Evolutionary conservation across 495 filamentous ascomycete genomes (phyloP), one percentile per base, ranked within the genome.

Genomic region (Darksidea phi): DNA sequence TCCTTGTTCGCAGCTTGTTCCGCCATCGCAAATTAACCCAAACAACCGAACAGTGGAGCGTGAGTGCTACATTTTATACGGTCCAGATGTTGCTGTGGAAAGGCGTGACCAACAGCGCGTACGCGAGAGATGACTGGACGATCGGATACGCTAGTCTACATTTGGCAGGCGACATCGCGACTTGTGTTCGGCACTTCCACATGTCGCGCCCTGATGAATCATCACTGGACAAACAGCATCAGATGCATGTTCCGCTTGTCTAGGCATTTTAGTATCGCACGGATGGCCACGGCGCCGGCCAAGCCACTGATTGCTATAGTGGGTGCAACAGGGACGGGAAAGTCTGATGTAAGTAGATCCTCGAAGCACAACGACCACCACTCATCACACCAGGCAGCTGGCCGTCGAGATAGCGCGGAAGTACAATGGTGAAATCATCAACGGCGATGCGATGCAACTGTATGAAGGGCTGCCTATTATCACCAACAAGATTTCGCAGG

Each of bases 361-460:
- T 26, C 38, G 26, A 21, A 66, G 18, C 26, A 52, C 1, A 1
- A 58, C 32, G 46, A 21, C 28, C n/a, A 32, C 11, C 32, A 52
- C 71, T 76, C 61, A 74, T 59, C 68, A 70, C 68, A 36, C 20
- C 58, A 69, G 76, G 69, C 70, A 97, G 93, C 88, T 99, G 63
- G 95, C 95, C 52, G 88, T 99, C 8, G 89, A 95, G 47, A 72
- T 99, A 26, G 94, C 95, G 3, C 78, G 79, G 36, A 81, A 80
- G 34, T 92, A 89, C 75, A 88, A 95, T 73, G 95, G 95, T 64
- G 95, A 99, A 75, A 83, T 99, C 53, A 90, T 99, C 78, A 99
- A 99, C 71, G 91, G 88, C 50, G 95, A 99, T 76, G 94, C 94
- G n/a, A 94, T 99, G 89, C 95, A 97, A 72, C 86, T 99, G 81